A percentile compares a stretch with the other conserved stretches of the same genome.
Conservation (phyloP, 768 basidiomycete genomes). For the Termitomyces sp. region DNA sequence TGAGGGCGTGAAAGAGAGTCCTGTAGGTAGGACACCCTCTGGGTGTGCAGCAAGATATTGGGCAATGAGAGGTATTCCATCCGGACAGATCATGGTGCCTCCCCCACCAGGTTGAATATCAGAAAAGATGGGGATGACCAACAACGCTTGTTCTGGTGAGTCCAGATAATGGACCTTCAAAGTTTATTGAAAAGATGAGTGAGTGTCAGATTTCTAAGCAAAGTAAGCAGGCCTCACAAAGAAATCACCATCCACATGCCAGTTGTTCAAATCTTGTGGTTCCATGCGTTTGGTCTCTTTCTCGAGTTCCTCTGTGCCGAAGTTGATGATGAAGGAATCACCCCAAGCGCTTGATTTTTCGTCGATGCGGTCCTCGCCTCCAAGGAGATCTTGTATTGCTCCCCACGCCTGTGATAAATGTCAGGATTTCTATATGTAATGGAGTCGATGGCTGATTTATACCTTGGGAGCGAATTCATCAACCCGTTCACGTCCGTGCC, state of each 20-base stretch:
- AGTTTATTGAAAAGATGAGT: neutral
- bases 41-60: constrained; percentile 49
- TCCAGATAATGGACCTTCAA: constrained; percentile 55
- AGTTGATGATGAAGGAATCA: constrained; percentile 62
- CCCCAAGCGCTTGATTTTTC: constrained; percentile 47
- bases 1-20: constrained; percentile 45
- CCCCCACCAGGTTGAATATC: constrained; percentile 54
- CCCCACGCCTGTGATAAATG: constrained; percentile 43
- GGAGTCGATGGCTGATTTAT: neutral
- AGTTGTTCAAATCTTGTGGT: constrained; percentile 52
- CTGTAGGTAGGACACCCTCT: constrained; percentile 46
- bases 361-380: constrained; percentile 57
- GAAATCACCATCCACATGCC: constrained; percentile 64
- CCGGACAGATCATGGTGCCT: constrained; percentile 58
- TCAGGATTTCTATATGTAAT: neutral
- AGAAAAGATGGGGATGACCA: constrained; percentile 60
- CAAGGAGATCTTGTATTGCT: constrained; percentile 58
- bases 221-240: constrained; percentile 32
- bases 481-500: constrained; percentile 42
- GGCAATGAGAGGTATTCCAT: constrained; percentile 49
- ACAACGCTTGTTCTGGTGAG: constrained; percentile 61
- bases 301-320: constrained; percentile 46
- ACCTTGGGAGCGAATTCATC: constrained; percentile 52
- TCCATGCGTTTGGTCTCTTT: constrained; percentile 24
- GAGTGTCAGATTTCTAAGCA: neutral